A percentile compares a stretch with the other conserved stretches of the same genome.
Conservation (phyloP, 2,329 filamentous ascomycete species). For the Cladosporium austrohemisphaericum region DNA sequence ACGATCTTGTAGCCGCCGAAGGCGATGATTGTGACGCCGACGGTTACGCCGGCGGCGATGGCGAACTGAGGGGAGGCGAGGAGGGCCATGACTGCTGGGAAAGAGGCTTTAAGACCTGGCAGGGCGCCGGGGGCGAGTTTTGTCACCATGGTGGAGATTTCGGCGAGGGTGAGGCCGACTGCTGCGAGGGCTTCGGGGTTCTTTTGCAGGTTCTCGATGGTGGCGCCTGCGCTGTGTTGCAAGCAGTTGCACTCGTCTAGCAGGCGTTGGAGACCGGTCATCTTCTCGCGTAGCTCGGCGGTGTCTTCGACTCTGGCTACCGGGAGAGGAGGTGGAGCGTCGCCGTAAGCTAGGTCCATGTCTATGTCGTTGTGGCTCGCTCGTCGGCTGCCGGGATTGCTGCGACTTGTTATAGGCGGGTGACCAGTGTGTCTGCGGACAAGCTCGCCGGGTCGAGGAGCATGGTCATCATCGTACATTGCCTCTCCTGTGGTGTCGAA, state of each 20-base stretch:
- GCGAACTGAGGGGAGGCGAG: constrained; percentile 89
- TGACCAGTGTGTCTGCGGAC: constrained; percentile 42
- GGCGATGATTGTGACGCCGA: constrained; percentile 92
- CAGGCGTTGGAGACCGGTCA: constrained; percentile 70
- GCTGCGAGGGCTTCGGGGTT: constrained; percentile 90
- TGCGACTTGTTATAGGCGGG: constrained; percentile 18
- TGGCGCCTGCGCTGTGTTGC: constrained; percentile 76
- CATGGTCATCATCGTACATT: constrained; percentile 19
- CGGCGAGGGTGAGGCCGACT: constrained; percentile 85
- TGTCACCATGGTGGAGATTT: constrained; percentile 75
- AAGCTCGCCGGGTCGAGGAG: constrained; percentile 38
- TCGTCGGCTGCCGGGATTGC: constrained; percentile 29
- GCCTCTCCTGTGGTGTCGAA: constrained; percentile 22
- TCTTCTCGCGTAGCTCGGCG: constrained; percentile 61
- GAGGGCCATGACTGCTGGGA: constrained; percentile 80
- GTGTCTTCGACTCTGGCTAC: constrained; percentile 48
- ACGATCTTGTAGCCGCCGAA: constrained; percentile 97
- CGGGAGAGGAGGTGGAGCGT: constrained; percentile 66
- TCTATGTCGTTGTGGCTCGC: constrained; percentile 60
- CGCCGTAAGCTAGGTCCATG: constrained; percentile 88
- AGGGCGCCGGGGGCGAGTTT: constrained; percentile 85
- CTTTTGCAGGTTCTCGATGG: constrained; percentile 74
- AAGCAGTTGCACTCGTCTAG: constrained; percentile 85
- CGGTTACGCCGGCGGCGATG: constrained; percentile 81
- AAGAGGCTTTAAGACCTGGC: constrained; percentile 69